These are phyloP conservation scores for Rhododendron vialii DNA, from an alignment of 148 eudicot species.

Conservation along the genomic window DNA sequence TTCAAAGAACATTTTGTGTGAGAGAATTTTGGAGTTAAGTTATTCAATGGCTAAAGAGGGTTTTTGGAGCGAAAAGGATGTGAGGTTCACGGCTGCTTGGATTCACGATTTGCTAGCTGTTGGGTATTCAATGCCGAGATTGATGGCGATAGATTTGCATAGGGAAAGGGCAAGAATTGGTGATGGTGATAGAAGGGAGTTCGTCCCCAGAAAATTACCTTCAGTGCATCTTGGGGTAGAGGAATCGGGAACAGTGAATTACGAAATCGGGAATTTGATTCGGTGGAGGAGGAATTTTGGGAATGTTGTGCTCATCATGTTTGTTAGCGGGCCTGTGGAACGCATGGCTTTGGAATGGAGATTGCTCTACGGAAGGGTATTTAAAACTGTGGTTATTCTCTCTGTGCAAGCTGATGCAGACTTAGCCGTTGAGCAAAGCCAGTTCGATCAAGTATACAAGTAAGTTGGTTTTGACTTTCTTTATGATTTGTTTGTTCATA, in stretches of 20 bases:
- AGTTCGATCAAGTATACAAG: conserved; percentile 31
- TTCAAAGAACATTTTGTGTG: conserved; percentile 12
- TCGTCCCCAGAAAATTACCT: conserved; percentile 28
- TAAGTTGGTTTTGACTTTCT: conserved; percentile 6
- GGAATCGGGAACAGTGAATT: conserved; percentile 30
- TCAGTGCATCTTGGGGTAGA: conserved; percentile 36
- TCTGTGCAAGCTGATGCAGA: conserved; percentile 25
- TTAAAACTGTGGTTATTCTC: conserved; percentile 34
- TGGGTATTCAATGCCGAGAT: conserved; percentile 28
- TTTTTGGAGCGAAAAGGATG: conserved; percentile 32
- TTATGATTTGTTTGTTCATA: neutral
- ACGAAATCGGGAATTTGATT: conserved; percentile 34
- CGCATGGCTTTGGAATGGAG: conserved; percentile 37
- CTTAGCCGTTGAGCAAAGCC: conserved; percentile 29
- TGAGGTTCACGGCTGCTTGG: conserved; percentile 34
- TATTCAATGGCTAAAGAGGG: conserved; percentile 27
- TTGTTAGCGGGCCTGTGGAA: conserved; percentile 29
- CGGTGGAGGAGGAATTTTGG: conserved; percentile 33
- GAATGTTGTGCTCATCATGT: conserved; percentile 33
- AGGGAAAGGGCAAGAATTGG: conserved; percentile 1
- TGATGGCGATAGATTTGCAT: conserved; percentile 12
- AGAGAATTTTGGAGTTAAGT: conserved; percentile 30
- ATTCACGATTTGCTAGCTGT: conserved; percentile 34
- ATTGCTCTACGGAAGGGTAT: conserved; percentile 34
- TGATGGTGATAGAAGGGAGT: conserved; percentile 18